A percentile compares a stretch with the other conserved stretches of the same genome.
phyloP scores from a whole-genome alignment of 306 rosid genomes.

The Cercis canadensis region DNA sequence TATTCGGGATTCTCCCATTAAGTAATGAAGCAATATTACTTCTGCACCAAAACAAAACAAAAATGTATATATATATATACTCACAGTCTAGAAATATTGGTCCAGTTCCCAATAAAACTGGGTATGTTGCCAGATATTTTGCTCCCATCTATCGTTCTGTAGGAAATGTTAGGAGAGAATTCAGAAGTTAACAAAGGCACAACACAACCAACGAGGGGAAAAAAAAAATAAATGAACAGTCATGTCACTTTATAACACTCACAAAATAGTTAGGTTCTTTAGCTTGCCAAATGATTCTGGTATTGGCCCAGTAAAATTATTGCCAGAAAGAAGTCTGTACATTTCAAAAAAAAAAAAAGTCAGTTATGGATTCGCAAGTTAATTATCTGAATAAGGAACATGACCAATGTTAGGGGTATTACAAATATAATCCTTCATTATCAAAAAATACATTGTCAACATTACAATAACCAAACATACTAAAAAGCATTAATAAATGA shows the following conservation, averaged over 20 bases:
- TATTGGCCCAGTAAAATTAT: slow-evolving; percentile 70
- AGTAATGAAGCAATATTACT: no score
- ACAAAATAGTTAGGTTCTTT: slow-evolving; percentile 67
- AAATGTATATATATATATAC: no score
- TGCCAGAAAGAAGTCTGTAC: slow-evolving; percentile 58
- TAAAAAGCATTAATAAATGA: neutral
- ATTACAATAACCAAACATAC: slow-evolving; percentile 11
- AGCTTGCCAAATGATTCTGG: slow-evolving; percentile 61
- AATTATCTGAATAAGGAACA: no score
- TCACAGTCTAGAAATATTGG: slow-evolving; percentile 54
- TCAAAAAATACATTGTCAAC: neutral
- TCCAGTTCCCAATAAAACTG: slow-evolving; percentile 74
- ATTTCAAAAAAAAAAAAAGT: slow-evolving; percentile 1
- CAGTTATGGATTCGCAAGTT: neutral
- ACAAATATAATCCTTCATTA: no score
- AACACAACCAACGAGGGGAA: neutral
- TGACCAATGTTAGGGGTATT: no score
- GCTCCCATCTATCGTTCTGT: slow-evolving; percentile 81
- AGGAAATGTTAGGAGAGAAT: slow-evolving; percentile 34
- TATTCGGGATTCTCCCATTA: no score
- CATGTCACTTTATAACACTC: slow-evolving; percentile 40
- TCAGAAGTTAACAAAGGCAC: slow-evolving; percentile 2
- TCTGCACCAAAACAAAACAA: no score
- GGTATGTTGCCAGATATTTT: slow-evolving; percentile 66
- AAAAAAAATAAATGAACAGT: neutral